Evolutionary conservation across 75 land plant genomes (phyloP), one percentile per base, ranked within the genome.

Genomic region (Picea glauca): DNA sequence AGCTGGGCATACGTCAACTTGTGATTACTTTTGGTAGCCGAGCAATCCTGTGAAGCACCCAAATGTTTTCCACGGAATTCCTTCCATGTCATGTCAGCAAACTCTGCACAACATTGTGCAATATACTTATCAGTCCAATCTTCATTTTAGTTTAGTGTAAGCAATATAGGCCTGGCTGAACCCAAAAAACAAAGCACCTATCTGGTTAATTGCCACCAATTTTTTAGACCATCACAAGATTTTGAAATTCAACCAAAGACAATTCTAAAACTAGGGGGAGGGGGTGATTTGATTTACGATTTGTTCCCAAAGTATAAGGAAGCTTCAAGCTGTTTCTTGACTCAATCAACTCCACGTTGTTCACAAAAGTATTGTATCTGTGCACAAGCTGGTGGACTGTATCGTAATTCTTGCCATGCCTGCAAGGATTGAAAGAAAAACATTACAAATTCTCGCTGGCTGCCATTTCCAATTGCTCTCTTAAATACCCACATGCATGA

Each of bases 61-160:
- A 94, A 78, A 67, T 84, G 81, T 38, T 82, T 85, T 20, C 72
- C 83, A 50, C 79, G 60, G 81, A 97, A 95, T 81, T 97, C 99
- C 75, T 97, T 94, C 95, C 95, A 91, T 21, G 90, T 85, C 91
- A 90, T 31, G 77, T 97, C 99, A 65, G 98, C 92, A 84, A 91
- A 97, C 17, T 89, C 99, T 93, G 87, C 46, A 73, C n/a, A 76
- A 82, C 23, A 3, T 33, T 11, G 54, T n/a, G 5, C 20, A 35
- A 54, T 23, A 58, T 23, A 23, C 31, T 46, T 78, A 17, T 67
- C 43, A 70, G 26, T 70, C 43, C 23, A n/a, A 40, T 20, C 3
- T 43, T 43, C 3, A 43, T 40, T 3, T 70, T 7, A n/a, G n/a
- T 70, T 43, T 70, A 3, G 13, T n/a, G 4, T 43, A 11, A n/a